Base-by-base conservation (phyloP, 768 basidiomycete species). In the Leccinum obscurum region DNA sequence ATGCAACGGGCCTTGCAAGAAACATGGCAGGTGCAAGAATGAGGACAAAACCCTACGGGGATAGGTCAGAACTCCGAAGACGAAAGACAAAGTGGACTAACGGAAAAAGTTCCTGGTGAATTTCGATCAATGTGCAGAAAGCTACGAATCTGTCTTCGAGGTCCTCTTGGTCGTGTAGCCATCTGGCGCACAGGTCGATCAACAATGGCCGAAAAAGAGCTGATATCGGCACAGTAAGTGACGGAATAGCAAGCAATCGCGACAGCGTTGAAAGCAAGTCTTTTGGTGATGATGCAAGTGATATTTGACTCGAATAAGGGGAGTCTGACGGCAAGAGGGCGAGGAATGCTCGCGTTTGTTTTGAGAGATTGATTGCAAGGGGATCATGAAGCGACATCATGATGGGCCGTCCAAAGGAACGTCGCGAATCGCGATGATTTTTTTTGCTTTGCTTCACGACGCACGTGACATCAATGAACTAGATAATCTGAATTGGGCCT, bases 161-260 rank as follows among this genome's bases (percentile, higher is more conserved):
- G 60, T 80, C 75, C 46, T 81, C 73, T 39, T 78, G 66, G 20
- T 78, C 76, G n/a, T 87, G 77, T 46, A 95, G 70, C 93, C 93
- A 97, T 67, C 90, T 76, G 4, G 90, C 90, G 67, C 87, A 88
- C 26, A 98, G 75, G 72, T 96, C 91, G 28, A 89, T 66, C 41
- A 93, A 72, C 55, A 98, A 74, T 4, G 95, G 95, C 62, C 89
- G 78, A 75, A 90, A 98, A 11, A 82, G 63, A 6, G 76, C 78
- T 20, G 89, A 84, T 60, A 98, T 78, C 13, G 77, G 67, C 32
- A 81, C 67, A 0, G 93, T 93, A 48, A 88, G 80, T 11, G 84
- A 79, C 9, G 90, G 87, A 17, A 78, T 69, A 0, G 83, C 76
- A 14, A 94, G 79, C 8, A 90, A 74, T 32, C 76, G 70, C 6